These are phyloP conservation scores for Aotearoamyces nothofagi DNA, from an alignment of 2,329 filamentous ascomycete species.

Conservation along the genomic window DNA sequence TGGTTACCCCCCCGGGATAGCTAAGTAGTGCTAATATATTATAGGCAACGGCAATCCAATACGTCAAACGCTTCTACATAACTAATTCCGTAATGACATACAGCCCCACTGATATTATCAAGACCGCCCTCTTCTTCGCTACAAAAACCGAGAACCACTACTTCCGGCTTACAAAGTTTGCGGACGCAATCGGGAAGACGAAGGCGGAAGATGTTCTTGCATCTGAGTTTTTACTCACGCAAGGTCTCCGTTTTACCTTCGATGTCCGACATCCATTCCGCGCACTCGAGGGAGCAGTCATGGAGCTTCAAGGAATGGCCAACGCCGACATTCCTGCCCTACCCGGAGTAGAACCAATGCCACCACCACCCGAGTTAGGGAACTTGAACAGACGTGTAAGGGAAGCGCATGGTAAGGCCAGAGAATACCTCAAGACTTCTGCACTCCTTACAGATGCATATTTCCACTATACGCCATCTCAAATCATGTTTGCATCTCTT, in stretches of 20 bases:
- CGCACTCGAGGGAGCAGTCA: slow-evolving; percentile 69
- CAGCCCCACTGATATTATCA: slow-evolving; percentile 75
- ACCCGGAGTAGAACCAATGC: slow-evolving; percentile 4
- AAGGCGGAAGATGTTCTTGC: slow-evolving; percentile 73
- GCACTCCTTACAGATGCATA: slow-evolving; percentile 88
- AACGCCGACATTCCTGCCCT: slow-evolving; percentile 30
- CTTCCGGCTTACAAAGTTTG: slow-evolving; percentile 40
- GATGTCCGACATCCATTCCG: slow-evolving; percentile 86
- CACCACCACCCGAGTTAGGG: slow-evolving; percentile 1
- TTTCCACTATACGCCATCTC: slow-evolving; percentile 86
- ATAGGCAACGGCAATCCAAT: slow-evolving; percentile 28
- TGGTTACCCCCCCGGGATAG: slow-evolving; percentile 11
- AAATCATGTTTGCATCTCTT: slow-evolving; percentile 80
- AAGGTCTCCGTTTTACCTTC: slow-evolving; percentile 84
- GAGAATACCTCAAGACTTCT: slow-evolving; percentile 61
- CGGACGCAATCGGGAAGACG: slow-evolving; percentile 51
- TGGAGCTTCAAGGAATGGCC: slow-evolving; percentile 61
- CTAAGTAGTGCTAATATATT: not conserved
- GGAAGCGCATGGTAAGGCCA: slow-evolving; percentile 56
- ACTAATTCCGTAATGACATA: slow-evolving; percentile 96
- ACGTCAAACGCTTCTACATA: slow-evolving; percentile 87
- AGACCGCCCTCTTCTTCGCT: slow-evolving; percentile 82
- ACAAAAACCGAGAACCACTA: slow-evolving; percentile 85
- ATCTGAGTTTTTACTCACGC: slow-evolving; percentile 83
- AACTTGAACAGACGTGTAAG: slow-evolving; percentile 26